A percentile compares a stretch with the other conserved stretches of the same genome.
These are phyloP conservation scores for Piloderma croceum DNA, from an alignment of 768 basidiomycete genomes.

Conservation along the genomic window DNA sequence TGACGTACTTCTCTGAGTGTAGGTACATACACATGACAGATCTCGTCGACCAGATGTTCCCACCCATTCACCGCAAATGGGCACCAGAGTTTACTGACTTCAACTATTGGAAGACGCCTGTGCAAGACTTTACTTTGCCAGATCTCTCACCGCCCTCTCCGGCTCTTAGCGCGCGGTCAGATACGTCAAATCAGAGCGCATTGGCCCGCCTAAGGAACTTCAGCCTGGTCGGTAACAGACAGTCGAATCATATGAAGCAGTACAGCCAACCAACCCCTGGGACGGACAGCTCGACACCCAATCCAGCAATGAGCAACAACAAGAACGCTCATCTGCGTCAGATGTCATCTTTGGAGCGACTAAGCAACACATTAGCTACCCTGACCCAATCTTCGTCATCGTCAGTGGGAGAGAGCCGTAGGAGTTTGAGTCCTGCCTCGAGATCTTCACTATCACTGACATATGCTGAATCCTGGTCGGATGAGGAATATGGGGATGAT, in stretches of 20 bases:
- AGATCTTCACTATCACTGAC: conserved; percentile 47
- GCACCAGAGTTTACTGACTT: conserved; percentile 92
- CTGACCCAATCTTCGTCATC: conserved; percentile 40
- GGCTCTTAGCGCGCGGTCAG: conserved; percentile 89
- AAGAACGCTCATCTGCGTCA: conserved; percentile 51
- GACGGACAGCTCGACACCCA: conserved; percentile 7
- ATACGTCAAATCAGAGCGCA: conserved; percentile 69
- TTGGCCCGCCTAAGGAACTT: conserved; percentile 73
- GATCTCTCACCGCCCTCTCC: conserved; percentile 86
- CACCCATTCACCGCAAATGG: conserved; percentile 87
- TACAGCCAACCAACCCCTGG: conserved; percentile 28
- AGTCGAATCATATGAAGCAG: conserved; percentile 22
- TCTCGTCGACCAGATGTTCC: conserved; percentile 99
- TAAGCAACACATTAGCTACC: conserved; percentile 54
- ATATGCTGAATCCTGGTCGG: conserved; percentile 45
- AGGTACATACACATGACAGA: conserved; percentile 99
- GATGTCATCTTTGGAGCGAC: conserved; percentile 71
- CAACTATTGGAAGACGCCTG: conserved; percentile 88
- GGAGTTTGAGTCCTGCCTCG: conserved; percentile 52
- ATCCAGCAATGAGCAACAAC: conserved; percentile 17
- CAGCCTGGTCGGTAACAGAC: conserved; percentile 57
- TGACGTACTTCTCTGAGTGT: conserved; percentile 12
- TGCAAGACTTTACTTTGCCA: conserved; percentile 75
- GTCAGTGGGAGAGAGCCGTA: conserved; percentile 27
- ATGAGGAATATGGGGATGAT: conserved; percentile 35